Percentiles rank a stretch among this genome's conserved stretches.
phyloP scores from a whole-genome alignment of 129 eudicot species.

The Saussurea involucrata region DNA sequence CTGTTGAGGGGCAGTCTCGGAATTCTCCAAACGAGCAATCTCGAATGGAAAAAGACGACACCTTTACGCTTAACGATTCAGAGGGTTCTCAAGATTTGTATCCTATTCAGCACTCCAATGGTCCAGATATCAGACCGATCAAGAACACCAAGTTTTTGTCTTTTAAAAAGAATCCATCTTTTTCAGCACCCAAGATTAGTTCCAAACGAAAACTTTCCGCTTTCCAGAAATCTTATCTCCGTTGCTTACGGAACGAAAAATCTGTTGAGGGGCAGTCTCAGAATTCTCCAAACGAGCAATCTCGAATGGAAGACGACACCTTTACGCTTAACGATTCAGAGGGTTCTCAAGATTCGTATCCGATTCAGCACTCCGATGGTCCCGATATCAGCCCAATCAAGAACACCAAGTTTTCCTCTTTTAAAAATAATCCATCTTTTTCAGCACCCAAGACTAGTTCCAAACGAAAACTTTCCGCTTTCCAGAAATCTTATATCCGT shows the following conservation, averaged over 20 bases:
- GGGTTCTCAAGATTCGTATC: slow-evolving; percentile 12
- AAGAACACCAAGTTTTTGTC: slow-evolving; percentile 31
- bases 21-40: slow-evolving; percentile 16
- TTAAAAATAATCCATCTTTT: slow-evolving; percentile 27
- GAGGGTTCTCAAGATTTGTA: slow-evolving; percentile 4
- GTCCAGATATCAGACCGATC: neutral
- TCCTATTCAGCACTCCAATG: slow-evolving; percentile 17
- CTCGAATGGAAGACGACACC: slow-evolving; percentile 12
- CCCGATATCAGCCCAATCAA: slow-evolving; percentile 10
- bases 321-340: neutral
- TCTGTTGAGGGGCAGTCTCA: slow-evolving; percentile 14
- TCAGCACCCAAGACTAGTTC: slow-evolving; percentile 12
- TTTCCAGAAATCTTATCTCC: slow-evolving; percentile 20
- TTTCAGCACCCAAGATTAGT: slow-evolving; percentile 14
- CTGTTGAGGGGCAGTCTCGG: slow-evolving; percentile 13
- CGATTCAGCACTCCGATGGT: slow-evolving; percentile 16
- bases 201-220: slow-evolving; percentile 28
- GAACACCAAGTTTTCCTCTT: slow-evolving; percentile 27
- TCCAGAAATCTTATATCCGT: slow-evolving; percentile 19
- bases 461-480: slow-evolving; percentile 29
- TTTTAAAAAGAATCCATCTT: slow-evolving; percentile 28
- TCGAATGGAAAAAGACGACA: slow-evolving; percentile 18
- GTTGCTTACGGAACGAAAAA: neutral
- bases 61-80: neutral
- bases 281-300: slow-evolving; percentile 16